phyloP scores from a whole-genome alignment of 75 land plant species.

The Pseudotsuga menziesii region DNA sequence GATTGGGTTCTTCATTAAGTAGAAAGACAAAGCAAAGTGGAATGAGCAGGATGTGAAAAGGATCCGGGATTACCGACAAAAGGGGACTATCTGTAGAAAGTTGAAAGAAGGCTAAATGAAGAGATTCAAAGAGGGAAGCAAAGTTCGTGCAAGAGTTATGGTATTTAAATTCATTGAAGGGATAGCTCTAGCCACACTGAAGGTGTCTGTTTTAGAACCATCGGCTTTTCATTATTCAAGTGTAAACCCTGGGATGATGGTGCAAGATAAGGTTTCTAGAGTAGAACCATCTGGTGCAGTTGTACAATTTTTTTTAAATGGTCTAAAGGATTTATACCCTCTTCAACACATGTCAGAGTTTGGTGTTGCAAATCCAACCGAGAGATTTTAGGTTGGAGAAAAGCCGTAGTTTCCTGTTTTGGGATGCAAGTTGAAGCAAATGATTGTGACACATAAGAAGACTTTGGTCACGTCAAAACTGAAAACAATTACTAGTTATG shows the following conservation, averaged over 20 bases:
- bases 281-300: too few species aligned
- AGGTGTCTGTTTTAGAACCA: too few species aligned
- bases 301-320: conserved; percentile 64
- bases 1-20: conserved; percentile 76
- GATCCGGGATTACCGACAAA: conserved; percentile 68
- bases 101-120: too few species aligned
- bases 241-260: too few species aligned
- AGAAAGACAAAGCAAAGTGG: conserved; percentile 85
- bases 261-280: too few species aligned
- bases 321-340: conserved; percentile 91
- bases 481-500: conserved; percentile 57
- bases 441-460: conserved; percentile 87
- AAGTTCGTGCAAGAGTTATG: too few species aligned
- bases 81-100: too few species aligned
- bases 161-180: too few species aligned
- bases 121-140: too few species aligned
- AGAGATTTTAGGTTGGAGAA: conserved; percentile 95
- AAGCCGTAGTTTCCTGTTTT: conserved; percentile 79
- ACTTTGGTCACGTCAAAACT: conserved; percentile 85
- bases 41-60: conserved; percentile 82
- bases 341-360: conserved; percentile 93
- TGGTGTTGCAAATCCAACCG: conserved; percentile 56
- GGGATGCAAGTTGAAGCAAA: conserved; percentile 78
- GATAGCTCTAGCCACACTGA: too few species aligned
- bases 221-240: too few species aligned